Evolutionary conservation across 2,329 filamentous ascomycete genomes (phyloP).

Genomic region (Aphanocladium album): DNA sequence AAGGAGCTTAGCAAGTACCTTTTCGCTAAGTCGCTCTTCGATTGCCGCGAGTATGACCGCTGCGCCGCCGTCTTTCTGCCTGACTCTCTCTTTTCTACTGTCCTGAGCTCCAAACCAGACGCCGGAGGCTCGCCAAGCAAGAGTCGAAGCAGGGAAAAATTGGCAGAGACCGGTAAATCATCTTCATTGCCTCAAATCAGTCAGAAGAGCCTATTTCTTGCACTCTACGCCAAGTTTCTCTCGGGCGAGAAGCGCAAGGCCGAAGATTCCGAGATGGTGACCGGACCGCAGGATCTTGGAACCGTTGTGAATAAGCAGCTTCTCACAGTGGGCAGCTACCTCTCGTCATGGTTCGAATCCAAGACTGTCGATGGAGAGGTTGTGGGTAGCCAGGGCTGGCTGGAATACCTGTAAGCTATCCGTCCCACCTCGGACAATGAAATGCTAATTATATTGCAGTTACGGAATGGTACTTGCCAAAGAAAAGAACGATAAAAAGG

Average conservation of each 20-base stretch:
- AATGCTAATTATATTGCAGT: conserved; percentile 27
- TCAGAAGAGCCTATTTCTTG: conserved; percentile 87
- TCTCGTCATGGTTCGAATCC: conserved; percentile 77
- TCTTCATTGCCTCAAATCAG: conserved; percentile 57
- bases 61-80: conserved; percentile 86
- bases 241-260: conserved; percentile 94
- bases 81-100: conserved; percentile 66
- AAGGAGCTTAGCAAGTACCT: conserved; percentile 79
- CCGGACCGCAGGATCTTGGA: conserved; percentile 86
- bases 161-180: conserved; percentile 18
- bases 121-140: conserved; percentile 51
- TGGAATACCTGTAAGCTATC: conserved; percentile 67
- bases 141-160: conserved; percentile 45
- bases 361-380: conserved; percentile 54
- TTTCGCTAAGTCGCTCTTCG: conserved; percentile 88
- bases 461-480: conserved; percentile 89
- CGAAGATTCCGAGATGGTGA: conserved; percentile 94
- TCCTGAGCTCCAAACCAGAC: conserved; percentile 48
- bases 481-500: conserved; percentile 81
- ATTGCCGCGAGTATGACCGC: conserved; percentile 90
- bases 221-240: conserved; percentile 87
- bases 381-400: conserved; percentile 75
- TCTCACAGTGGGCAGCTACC: conserved; percentile 64
- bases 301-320: conserved; percentile 82
- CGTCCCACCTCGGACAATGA: no score